A percentile compares a stretch with the other conserved stretches of the same genome.
Conservation (phyloP, 2,329 filamentous ascomycete species). For the Dactylellina haptotyla region DNA sequence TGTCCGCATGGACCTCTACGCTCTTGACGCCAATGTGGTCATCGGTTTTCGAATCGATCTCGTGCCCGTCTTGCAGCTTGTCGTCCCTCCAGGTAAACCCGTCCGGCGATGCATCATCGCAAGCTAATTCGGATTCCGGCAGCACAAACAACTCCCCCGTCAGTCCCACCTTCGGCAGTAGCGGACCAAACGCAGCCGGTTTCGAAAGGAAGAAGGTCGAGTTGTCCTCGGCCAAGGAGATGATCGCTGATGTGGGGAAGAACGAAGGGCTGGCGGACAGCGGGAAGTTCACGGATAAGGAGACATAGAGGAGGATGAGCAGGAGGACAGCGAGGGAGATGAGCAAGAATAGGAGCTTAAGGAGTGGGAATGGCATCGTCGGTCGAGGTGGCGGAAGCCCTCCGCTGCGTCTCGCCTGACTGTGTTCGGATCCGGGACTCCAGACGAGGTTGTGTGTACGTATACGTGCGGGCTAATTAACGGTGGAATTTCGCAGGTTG, state of each 20-base stretch:
- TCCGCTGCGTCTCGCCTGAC: constrained; percentile 14
- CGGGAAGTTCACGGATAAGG: constrained; percentile 44
- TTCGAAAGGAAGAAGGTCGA: constrained; percentile 95
- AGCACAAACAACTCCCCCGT: constrained; percentile 78
- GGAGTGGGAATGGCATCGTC: constrained; percentile 51
- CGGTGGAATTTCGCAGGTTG: not conserved
- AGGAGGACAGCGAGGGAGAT: constrained; percentile 49
- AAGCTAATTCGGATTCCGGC: constrained; percentile 86
- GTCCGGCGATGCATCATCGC: constrained; percentile 84
- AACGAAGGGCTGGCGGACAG: constrained; percentile 73
- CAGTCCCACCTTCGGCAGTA: constrained; percentile 77
- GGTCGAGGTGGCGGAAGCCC: constrained; percentile 28
- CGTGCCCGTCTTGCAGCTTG: constrained; percentile 55
- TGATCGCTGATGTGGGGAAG: constrained; percentile 93
- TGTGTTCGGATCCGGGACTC: constrained; percentile 19
- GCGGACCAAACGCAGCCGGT: constrained; percentile 90
- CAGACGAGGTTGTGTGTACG: not conserved
- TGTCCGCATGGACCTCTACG: constrained; percentile 73
- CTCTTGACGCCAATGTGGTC: constrained; percentile 50
- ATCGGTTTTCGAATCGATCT: constrained; percentile 55
- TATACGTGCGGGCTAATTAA: not conserved
- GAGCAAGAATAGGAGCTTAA: constrained; percentile 52
- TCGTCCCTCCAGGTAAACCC: constrained; percentile 73
- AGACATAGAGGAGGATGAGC: constrained; percentile 49
- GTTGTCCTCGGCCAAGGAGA: constrained; percentile 96